Evolutionary conservation across 305 asterid species (phyloP).

Genomic region (Plantago rigida): DNA sequence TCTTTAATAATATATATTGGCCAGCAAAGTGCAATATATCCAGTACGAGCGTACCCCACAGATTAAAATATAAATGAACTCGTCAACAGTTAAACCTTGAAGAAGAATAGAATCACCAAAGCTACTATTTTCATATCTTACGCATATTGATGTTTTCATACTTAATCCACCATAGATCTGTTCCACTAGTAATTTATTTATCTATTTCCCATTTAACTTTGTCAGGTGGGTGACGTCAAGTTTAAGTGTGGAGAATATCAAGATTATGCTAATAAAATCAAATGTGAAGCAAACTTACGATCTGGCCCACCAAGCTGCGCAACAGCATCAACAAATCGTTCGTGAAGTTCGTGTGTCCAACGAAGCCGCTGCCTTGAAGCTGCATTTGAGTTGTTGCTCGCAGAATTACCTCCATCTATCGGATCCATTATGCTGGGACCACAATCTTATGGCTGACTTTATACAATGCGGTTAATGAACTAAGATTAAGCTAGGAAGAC

Average conservation of each 20-base stretch:
- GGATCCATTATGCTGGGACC: constrained; percentile 46
- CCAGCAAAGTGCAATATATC: constrained; percentile 10
- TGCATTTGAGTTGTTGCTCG: constrained; percentile 40
- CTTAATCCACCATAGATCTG: background rate
- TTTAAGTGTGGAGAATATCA: background rate
- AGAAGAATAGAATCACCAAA: background rate
- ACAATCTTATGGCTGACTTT: constrained; percentile 37
- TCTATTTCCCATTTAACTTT: background rate
- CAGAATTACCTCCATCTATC: constrained; percentile 37
- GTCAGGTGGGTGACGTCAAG: background rate
- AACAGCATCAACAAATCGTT: constrained; percentile 78
- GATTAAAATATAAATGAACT: background rate
- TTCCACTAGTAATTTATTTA: background rate
- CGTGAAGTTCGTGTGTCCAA: constrained; percentile 86
- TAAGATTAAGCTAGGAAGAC: constrained; percentile 42
- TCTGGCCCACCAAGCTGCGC: constrained; percentile 93
- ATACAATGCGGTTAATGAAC: constrained; percentile 33
- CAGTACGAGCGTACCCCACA: background rate
- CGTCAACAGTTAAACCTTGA: background rate
- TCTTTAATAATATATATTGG: constrained; percentile 5
- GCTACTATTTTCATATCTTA: constrained; percentile 1
- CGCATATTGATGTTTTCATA: background rate
- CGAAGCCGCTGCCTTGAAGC: constrained; percentile 81
- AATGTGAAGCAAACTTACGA: constrained; percentile 42
- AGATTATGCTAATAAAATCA: constrained; percentile 1